phyloP scores from a whole-genome alignment of 2,329 filamentous ascomycete genomes.

The Zymoseptoria pseudotritici region DNA sequence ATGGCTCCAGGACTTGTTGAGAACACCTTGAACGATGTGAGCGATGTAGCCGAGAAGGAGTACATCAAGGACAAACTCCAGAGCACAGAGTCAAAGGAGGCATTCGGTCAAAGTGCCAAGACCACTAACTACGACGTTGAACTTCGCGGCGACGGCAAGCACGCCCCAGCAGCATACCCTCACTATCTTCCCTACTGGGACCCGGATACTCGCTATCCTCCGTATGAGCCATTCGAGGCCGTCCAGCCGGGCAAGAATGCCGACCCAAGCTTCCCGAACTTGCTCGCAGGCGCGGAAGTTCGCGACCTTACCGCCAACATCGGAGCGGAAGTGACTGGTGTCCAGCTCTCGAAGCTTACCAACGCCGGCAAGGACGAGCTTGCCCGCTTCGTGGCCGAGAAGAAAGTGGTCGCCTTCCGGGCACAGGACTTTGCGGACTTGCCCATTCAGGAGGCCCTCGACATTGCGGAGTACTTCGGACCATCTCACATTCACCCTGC shows the following conservation, averaged over 20 bases:
- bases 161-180: conserved; percentile 55
- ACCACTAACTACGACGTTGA: conserved; percentile 45
- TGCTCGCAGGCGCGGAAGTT: conserved; percentile 49
- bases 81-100: conserved; percentile 33
- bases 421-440: conserved; percentile 61
- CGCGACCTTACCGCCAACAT: conserved; percentile 64
- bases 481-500: conserved; percentile 76
- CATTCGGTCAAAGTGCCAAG: conserved; percentile 36
- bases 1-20: conserved; percentile 42
- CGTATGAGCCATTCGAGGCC: conserved; percentile 63
- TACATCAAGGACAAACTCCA: conserved; percentile 22
- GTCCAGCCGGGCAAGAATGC: conserved; percentile 70
- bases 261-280: conserved; percentile 60
- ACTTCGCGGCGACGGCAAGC: conserved; percentile 45
- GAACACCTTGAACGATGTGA: conserved; percentile 18
- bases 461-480: conserved; percentile 69
- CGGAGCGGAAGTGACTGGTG: conserved; percentile 62
- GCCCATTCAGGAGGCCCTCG: conserved; percentile 60
- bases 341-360: conserved; percentile 63
- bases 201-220: conserved; percentile 45
- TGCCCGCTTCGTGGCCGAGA: conserved; percentile 65
- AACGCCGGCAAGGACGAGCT: conserved; percentile 68
- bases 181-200: conserved; percentile 47
- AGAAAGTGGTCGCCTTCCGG: conserved; percentile 72
- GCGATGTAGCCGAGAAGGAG: conserved; percentile 16